Base-by-base conservation (phyloP, 2,329 filamentous ascomycete species). In the Trichoderma sp. region DNA sequence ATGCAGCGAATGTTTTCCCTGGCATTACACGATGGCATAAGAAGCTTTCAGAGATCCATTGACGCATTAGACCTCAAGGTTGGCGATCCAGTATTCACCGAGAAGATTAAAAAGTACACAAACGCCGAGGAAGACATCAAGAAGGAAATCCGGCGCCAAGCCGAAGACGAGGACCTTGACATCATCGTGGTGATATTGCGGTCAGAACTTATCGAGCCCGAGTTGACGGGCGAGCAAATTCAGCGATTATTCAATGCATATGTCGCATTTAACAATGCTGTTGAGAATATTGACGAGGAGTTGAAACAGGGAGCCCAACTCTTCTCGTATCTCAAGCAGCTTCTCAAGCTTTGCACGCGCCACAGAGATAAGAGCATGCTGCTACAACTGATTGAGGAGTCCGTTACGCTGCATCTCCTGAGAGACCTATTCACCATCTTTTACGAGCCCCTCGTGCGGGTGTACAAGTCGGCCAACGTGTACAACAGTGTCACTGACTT, bases 401-500 rank as follows among this genome's bases (percentile, higher is more conserved):
- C 95, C 0, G 94, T 94, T n/a, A 98, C 95, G 0, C 84, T 99
- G n/a, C 91, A 96, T 76, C 86, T 99, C 32, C 95, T 99, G 85
- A 89, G 93, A 57, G 95, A 99, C 75, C 85, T 99, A 27, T 98
- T 99, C 78, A 97, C 93, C 37, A 98, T 99, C 76, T 99, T 99
- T 82, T 99, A 99, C 80, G 95, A 99, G 77, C 95, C 95, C 0
- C 88, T 99, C 25, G 93, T 99, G 17, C 88, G 95, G 57, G 95
- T 99, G 0, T 99, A 99, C 84, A 99, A 98, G 81, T 97, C 94
- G 22, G 95, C 95, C 71, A 99, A 98, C 74, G 94, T 99, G 29
- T 98, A 98, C 84, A 95, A 89, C 82, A 96, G 92, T 76, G 94
- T 99, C 69, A 98, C 94, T 0, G 95, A 99, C 78, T 98, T 99